Conservation (phyloP, 768 basidiomycete species). For the Pisolithus marmoratus region DNA sequence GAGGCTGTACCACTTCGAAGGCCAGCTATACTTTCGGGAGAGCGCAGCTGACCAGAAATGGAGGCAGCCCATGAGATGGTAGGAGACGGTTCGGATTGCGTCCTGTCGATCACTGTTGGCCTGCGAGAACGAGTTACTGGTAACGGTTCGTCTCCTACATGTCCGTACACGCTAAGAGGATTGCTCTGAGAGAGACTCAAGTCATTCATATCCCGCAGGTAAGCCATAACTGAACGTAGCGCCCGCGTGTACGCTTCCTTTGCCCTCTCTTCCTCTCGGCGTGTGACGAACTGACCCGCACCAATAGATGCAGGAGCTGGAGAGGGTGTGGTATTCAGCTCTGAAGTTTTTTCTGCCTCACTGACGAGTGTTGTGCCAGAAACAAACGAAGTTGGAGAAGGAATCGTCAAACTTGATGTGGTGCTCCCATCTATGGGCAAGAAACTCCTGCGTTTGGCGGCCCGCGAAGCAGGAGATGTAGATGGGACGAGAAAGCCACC, state of each 20-base stretch:
- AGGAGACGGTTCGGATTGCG: slow-evolving; percentile 26
- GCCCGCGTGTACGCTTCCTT: slow-evolving; percentile 74
- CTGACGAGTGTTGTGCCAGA: slow-evolving; percentile 42
- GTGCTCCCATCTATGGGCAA: slow-evolving; percentile 74
- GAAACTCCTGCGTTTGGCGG: slow-evolving; percentile 81
- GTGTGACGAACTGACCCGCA: slow-evolving; percentile 33
- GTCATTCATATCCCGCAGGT: slow-evolving; percentile 94
- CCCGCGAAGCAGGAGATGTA: slow-evolving; percentile 38
- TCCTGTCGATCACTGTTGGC: slow-evolving; percentile 58
- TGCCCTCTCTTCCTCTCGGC: slow-evolving; percentile 65
- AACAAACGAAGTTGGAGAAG: slow-evolving; percentile 58
- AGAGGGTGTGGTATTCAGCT: slow-evolving; percentile 21
- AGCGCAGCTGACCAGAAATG: slow-evolving; percentile 55
- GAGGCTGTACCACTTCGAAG: slow-evolving; percentile 54
- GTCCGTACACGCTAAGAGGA: slow-evolving; percentile 54
- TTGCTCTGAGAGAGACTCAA: slow-evolving; percentile 61
- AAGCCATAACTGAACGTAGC: slow-evolving; percentile 89
- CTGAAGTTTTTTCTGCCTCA: slow-evolving; percentile 28
- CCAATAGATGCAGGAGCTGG: slow-evolving; percentile 48
- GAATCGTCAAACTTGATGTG: slow-evolving; percentile 53
- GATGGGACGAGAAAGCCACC: slow-evolving; percentile 35
- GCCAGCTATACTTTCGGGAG: slow-evolving; percentile 56
- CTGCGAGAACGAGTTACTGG: slow-evolving; percentile 48
- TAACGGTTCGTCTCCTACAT: slow-evolving; percentile 39
- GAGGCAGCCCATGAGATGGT: slow-evolving; percentile 46